phyloP scores from a whole-genome alignment of 2,329 filamentous ascomycete genomes.

The Colletotrichum filicis region DNA sequence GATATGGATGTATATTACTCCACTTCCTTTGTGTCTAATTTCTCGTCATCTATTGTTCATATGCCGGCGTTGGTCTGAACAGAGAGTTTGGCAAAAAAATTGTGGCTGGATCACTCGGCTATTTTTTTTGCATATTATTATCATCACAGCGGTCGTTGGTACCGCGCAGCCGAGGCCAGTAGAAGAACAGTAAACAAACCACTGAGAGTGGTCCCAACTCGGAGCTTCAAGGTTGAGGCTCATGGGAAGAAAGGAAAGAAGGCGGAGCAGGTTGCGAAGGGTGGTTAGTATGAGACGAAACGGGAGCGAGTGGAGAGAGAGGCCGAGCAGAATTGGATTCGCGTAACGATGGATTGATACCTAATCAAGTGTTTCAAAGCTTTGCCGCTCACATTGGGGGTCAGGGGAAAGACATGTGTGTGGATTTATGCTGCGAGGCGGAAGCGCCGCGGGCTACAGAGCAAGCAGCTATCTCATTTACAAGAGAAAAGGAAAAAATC shows the following conservation, averaged over 20 bases:
- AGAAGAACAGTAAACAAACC: not conserved
- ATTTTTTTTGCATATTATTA: conserved; percentile 13
- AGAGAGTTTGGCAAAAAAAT: not conserved
- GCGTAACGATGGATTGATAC: conserved; percentile 28
- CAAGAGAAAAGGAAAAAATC: conserved; percentile 7
- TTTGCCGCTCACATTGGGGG: conserved; percentile 24
- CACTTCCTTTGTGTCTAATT: conserved; percentile 30
- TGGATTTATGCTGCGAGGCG: conserved; percentile 2
- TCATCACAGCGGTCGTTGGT: not conserved
- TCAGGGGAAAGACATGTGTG: conserved; percentile 2
- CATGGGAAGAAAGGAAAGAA: not conserved
- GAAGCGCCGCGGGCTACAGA: not conserved
- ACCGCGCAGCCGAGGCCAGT: not conserved
- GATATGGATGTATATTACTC: conserved; percentile 29
- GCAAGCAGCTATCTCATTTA: conserved; percentile 12
- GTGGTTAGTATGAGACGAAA: conserved; percentile 29
- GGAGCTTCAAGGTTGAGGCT: not conserved
- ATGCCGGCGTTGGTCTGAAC: conserved; percentile 27
- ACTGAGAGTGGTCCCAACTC: not conserved
- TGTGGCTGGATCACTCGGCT: conserved; percentile 2
- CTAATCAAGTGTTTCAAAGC: conserved; percentile 29
- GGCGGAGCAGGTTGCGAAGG: conserved; percentile 14
- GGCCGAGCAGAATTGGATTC: conserved; percentile 19
- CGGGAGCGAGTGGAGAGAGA: conserved; percentile 28
- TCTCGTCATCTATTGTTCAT: conserved; percentile 30